These are phyloP conservation scores for Populus euphratica DNA, from an alignment of 345 rosid species.

Conservation along the genomic window DNA sequence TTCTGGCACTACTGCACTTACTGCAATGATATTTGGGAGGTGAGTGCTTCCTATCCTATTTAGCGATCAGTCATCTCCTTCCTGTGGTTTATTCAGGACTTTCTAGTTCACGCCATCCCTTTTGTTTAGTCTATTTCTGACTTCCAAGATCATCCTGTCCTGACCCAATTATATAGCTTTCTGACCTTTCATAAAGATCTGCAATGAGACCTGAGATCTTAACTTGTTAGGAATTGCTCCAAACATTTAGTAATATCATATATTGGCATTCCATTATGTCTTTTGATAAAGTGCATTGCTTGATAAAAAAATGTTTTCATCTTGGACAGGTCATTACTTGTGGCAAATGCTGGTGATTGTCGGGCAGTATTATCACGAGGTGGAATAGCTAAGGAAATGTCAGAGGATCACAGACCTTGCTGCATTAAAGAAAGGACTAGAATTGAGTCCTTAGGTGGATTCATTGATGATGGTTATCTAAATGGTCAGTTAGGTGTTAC, in stretches of 20 bases:
- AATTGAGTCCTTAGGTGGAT: conserved; percentile 66
- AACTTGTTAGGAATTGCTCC: not conserved
- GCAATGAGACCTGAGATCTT: not conserved
- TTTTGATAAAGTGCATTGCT: not conserved
- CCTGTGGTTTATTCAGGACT: not conserved
- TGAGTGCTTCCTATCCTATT: conserved; percentile 20
- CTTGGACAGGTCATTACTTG: conserved; percentile 56
- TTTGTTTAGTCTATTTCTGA: not conserved
- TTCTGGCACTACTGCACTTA: conserved; percentile 86
- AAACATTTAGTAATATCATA: not conserved
- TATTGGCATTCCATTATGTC: not conserved
- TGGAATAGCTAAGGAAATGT: conserved; percentile 69
- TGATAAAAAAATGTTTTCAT: not conserved
- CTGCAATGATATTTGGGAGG: conserved; percentile 82
- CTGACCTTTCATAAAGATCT: not conserved
- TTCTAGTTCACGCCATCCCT: not conserved
- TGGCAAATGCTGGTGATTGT: conserved; percentile 95
- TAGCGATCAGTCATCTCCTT: not conserved
- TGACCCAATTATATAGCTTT: not conserved
- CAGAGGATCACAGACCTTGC: conserved; percentile 70
- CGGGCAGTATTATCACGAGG: conserved; percentile 67
- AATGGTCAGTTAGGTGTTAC: conserved; percentile 70
- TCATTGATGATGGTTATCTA: conserved; percentile 57
- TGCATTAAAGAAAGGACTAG: conserved; percentile 51
- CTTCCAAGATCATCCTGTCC: not conserved